Evolutionary conservation across 202 grass and related monocot species (phyloP), one percentile per base, ranked within the genome.

Genomic region (Hordeum pubiflorum): DNA sequence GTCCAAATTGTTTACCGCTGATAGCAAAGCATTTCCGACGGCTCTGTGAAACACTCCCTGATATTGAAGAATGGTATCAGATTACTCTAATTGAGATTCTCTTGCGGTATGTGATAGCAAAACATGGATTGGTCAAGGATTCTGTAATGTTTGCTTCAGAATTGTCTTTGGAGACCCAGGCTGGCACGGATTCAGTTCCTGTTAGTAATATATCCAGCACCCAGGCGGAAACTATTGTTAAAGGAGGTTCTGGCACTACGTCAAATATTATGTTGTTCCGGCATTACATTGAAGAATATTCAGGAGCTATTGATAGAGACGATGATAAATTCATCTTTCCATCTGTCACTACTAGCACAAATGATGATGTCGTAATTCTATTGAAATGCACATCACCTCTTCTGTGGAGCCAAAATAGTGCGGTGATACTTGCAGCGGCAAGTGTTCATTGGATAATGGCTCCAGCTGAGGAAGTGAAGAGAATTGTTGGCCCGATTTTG

Each of bases 361-460:
- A 94, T 14, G 86, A 91, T 85, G 90, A 97, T 89, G 79, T 94
- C 7, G 21, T 79, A 36, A 76, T 97, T 82, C 79, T 97, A 34
- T 85, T 94, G 82, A 88, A 78, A 72, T 93, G 92, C 34, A 97
- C 95, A 50, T 86, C 77, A 0, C 95, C 95, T 81, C 88, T 97
- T 73, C 78, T 97, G 10, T 97, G 92, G 94, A 97, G 95, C 83
- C 88, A 81, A 76, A 98, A 98, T 72, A 89, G 86, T 82, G 95
- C 84, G 61, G 90, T 98, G 50, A 72, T 98, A 85, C 86, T 98
- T 81, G 90, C 90, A 80, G 90, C 95, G 81, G 88, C 86, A 72
- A 86, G 92, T 74, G 96, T 95, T 74, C 92, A 91, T 62, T 98
- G 96, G 96, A 93, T 98, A 75, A 89, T 98, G 84, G 76, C 90